phyloP scores from a whole-genome alignment of 768 basidiomycete species.

The Peribolospora kevripleyi region DNA sequence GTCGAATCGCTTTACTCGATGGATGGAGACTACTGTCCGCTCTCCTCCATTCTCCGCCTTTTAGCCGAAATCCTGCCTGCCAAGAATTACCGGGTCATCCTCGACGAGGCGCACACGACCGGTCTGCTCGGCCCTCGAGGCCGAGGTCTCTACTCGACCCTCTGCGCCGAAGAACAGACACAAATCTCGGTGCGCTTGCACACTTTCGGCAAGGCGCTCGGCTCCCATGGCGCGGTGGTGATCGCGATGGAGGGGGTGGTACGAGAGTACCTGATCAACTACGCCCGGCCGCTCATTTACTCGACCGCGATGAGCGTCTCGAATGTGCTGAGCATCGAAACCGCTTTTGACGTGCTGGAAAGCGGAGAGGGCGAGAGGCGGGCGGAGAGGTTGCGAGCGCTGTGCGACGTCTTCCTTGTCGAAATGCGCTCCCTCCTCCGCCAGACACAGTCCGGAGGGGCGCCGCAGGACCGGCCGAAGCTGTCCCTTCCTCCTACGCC shows the following conservation, averaged over 20 bases:
- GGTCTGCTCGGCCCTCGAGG: conserved; percentile 65
- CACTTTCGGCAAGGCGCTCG: conserved; percentile 68
- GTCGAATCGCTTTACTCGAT: conserved; percentile 83
- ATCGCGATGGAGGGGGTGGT: no score
- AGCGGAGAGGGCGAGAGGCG: conserved; percentile 31
- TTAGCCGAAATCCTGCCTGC: conserved; percentile 34
- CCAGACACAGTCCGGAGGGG: background rate
- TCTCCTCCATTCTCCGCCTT: conserved; percentile 37
- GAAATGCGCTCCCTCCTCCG: background rate
- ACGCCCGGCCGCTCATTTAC: conserved; percentile 72
- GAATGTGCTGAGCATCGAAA: conserved; percentile 48
- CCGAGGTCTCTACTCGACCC: conserved; percentile 41
- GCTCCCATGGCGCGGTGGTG: no score
- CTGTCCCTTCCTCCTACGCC: conserved; percentile 13
- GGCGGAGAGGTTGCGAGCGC: background rate
- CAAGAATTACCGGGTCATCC: conserved; percentile 45
- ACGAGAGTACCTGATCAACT: conserved; percentile 68
- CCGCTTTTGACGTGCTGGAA: conserved; percentile 53
- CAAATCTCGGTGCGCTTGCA: conserved; percentile 51
- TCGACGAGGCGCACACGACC: conserved; percentile 79
- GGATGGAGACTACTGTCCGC: conserved; percentile 77
- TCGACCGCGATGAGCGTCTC: conserved; percentile 61
- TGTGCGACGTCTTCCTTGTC: background rate
- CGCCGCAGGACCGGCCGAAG: conserved; percentile 5
- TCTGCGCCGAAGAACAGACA: conserved; percentile 36